These are phyloP conservation scores for Debaryomyces tyrocola DNA, from an alignment of 805 yeast genomes.

Conservation along the genomic window DNA sequence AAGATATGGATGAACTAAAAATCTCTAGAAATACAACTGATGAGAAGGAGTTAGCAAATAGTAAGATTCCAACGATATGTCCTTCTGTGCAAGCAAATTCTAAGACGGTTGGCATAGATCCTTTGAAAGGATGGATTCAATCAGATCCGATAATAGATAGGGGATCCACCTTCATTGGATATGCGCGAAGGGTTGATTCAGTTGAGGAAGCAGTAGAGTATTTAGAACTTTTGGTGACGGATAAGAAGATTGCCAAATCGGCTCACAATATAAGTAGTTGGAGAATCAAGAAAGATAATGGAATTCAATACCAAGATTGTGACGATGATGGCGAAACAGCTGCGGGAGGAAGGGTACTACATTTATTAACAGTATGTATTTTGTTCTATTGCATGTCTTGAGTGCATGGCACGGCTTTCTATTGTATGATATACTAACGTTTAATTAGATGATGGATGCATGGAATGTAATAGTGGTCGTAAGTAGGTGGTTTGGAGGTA, in stretches of 20 bases:
- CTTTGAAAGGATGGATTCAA: conserved; percentile 69
- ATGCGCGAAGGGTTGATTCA: conserved; percentile 59
- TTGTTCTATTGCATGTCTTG: neutral
- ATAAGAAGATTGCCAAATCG: conserved; percentile 66
- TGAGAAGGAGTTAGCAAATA: conserved; percentile 5
- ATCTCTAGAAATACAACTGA: conserved; percentile 2
- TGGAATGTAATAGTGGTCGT: conserved; percentile 87
- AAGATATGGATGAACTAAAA: conserved; percentile 1
- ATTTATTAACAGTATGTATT: conserved; percentile 59
- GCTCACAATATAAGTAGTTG: conserved; percentile 86
- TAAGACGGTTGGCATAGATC: conserved; percentile 30
- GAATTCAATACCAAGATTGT: conserved; percentile 71
- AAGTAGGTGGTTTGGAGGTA: conserved; percentile 91
- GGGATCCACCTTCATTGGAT: conserved; percentile 82
- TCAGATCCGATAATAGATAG: conserved; percentile 82
- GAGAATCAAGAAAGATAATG: conserved; percentile 62
- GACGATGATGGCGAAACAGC: conserved; percentile 98
- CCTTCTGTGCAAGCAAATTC: conserved; percentile 1
- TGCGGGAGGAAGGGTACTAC: conserved; percentile 86
- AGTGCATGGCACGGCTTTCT: neutral
- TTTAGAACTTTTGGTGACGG: conserved; percentile 55
- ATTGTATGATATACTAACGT: conserved; percentile 18
- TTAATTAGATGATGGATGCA: conserved; percentile 60
- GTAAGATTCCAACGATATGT: neutral
- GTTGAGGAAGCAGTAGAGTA: conserved; percentile 65